A percentile compares a stretch with the other conserved stretches of the same genome.
phyloP scores from a whole-genome alignment of 2,329 filamentous ascomycete genomes.

The Aurifilum marmelostoma region DNA sequence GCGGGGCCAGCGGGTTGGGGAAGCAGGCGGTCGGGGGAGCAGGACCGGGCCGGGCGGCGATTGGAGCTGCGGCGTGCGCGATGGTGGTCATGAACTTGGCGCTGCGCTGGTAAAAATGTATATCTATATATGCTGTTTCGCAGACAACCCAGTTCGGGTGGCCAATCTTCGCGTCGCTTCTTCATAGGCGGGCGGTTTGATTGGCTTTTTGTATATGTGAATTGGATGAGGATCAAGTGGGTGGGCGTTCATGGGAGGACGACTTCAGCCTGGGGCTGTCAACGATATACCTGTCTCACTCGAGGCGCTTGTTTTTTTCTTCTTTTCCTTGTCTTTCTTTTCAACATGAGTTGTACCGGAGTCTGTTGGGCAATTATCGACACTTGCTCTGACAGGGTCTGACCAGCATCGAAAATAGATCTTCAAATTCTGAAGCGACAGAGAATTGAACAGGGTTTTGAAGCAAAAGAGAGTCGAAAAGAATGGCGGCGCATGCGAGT shows the following conservation, averaged over 20 bases:
- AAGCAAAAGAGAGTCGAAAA: constrained; percentile 4
- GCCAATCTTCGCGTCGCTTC: background rate
- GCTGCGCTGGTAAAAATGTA: background rate
- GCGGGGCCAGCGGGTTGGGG: constrained; percentile 1
- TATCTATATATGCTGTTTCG: background rate
- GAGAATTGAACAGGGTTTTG: background rate
- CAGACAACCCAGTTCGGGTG: background rate
- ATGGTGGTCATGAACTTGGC: constrained; percentile 9
- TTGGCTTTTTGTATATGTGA: no score
- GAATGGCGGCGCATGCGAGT: constrained; percentile 25
- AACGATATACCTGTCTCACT: constrained; percentile 27
- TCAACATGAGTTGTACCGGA: background rate
- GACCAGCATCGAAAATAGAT: background rate
- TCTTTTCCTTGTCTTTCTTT: no score
- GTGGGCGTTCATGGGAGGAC: background rate
- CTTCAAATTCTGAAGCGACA: background rate
- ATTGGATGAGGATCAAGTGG: background rate
- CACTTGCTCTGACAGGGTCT: constrained; percentile 11
- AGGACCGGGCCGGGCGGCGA: background rate
- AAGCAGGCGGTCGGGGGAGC: constrained; percentile 13
- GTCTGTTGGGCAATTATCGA: constrained; percentile 1
- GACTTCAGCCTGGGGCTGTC: constrained; percentile 21
- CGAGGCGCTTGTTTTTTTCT: constrained; percentile 13
- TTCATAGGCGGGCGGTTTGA: background rate
- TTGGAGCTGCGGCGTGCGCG: background rate